Base-by-base conservation (phyloP, 768 basidiomycete genomes). In the Asterophora parasitica region DNA sequence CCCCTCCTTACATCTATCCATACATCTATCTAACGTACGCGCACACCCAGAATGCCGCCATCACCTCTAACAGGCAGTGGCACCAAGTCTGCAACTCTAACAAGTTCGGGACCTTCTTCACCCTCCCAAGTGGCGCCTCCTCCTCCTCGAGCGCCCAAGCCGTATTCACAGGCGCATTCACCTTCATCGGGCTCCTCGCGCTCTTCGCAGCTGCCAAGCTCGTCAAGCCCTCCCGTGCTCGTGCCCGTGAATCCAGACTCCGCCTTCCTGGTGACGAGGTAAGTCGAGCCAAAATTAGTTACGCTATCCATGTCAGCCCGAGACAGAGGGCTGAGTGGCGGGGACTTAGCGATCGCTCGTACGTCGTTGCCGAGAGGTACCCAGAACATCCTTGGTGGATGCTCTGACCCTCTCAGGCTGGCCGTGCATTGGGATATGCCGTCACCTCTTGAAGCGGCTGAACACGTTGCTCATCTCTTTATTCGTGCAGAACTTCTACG, bases 11-110 rank as follows among this genome's bases (percentile, higher is more conserved):
- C 38, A 27, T 44, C 7, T 13, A 47, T 16, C 4, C 23, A 23
- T n/a, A n/a, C n/a, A n/a, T 26, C 26, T 19, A 35, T 13, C 5
- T 30, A 12, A 15, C 32, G n/a, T n/a, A 23, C 8, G 36, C 45
- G 20, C 36, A 11, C 9, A 34, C 33, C 15, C n/a, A 79, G 78
- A 72, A 69, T 42, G 71, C 76, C 13, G 78, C 73, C 30, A 76
- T 79, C 65, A 75, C 69, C 15, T 75, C 70, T 68, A 79, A 79
- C 69, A 73, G 63, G 60, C 71, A 78, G 59, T 79, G 78, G 78
- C 70, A 66, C 46, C 62, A 76, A 38, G 68, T 68, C 40, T 79
- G 78, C 62, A 65, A 64, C 50, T 52, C 57, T 52, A 66, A 59
- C 43, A n/a, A n/a, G n/a, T 54, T 60, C 27, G 47, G 54, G 28